Conservation (phyloP, 2,329 filamentous ascomycete genomes). For the Metarhizium album region DNA sequence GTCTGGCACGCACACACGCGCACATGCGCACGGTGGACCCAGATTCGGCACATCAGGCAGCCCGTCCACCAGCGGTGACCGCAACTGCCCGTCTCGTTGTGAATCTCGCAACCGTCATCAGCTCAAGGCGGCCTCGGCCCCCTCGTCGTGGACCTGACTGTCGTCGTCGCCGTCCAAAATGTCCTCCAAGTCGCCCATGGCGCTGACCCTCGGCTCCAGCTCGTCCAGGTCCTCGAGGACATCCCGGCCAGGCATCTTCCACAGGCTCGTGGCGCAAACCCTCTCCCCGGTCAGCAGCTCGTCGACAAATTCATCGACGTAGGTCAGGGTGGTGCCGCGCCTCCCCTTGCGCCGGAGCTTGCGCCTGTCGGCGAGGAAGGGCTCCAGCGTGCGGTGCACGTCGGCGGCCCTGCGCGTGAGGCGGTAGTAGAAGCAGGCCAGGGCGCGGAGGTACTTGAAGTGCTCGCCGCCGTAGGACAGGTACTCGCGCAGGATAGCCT, state of each 20-base stretch:
- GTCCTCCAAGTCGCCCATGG: slow-evolving; percentile 69
- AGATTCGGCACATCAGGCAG: no score
- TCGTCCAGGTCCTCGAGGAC: slow-evolving; percentile 81
- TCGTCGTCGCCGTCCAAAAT: slow-evolving; percentile 52
- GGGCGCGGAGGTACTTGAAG: slow-evolving; percentile 79
- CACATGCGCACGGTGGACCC: no score
- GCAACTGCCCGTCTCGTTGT: neutral
- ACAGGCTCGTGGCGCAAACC: slow-evolving; percentile 82
- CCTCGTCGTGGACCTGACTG: slow-evolving; percentile 18
- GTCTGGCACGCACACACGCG: no score
- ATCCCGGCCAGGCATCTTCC: slow-evolving; percentile 77
- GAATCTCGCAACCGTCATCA: neutral
- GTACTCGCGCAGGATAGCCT: slow-evolving; percentile 72
- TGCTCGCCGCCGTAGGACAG: slow-evolving; percentile 62
- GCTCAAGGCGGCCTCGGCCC: slow-evolving; percentile 3
- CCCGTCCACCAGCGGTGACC: no score
- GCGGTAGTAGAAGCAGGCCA: slow-evolving; percentile 89
- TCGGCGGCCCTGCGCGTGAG: slow-evolving; percentile 75
- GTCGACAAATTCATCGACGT: slow-evolving; percentile 87
- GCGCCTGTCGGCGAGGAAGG: slow-evolving; percentile 67
- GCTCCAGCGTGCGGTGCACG: slow-evolving; percentile 72
- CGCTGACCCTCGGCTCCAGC: slow-evolving; percentile 75
- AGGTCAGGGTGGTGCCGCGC: slow-evolving; percentile 64
- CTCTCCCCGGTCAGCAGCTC: slow-evolving; percentile 81
- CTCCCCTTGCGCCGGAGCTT: slow-evolving; percentile 73